Conservation (phyloP, 352 stramenopile genomes). For the Globisporangium irregulare region DNA sequence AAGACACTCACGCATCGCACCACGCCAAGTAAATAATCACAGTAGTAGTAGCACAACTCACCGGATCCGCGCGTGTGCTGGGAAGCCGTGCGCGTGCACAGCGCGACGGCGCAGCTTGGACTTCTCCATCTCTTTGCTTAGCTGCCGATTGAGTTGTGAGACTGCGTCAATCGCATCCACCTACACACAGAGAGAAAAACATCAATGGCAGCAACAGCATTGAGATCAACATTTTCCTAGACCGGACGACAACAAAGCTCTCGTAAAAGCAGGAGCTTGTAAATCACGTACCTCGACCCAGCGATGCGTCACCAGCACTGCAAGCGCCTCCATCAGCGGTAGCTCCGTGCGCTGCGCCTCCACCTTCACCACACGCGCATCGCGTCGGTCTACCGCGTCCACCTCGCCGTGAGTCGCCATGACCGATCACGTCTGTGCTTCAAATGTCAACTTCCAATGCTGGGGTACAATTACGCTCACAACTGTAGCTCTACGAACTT, state of each 20-base stretch:
- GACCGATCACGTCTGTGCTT: neutral
- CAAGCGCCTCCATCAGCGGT: conserved; percentile 19
- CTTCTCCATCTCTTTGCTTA: conserved; percentile 19
- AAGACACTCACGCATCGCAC: neutral
- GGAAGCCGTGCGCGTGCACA: conserved; percentile 27
- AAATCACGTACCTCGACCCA: conserved; percentile 40
- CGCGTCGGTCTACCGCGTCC: neutral
- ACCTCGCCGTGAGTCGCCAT: neutral
- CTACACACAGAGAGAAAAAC: conserved; percentile 18
- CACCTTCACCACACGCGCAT: neutral
- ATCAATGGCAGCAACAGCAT: neutral
- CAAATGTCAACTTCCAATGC: neutral
- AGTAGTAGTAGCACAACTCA: conserved; percentile 8
- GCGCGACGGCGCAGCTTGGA: conserved; percentile 30
- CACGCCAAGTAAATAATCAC: neutral
- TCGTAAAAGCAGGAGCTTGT: neutral
- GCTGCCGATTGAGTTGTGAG: conserved; percentile 20
- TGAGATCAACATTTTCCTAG: neutral
- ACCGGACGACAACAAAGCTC: neutral
- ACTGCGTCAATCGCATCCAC: conserved; percentile 32
- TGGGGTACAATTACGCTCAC: neutral
- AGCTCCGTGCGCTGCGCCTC: neutral
- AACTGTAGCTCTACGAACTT: neutral
- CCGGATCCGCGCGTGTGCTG: conserved; percentile 23
- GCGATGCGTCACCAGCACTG: conserved; percentile 29